Evolutionary conservation across 2,329 filamentous ascomycete genomes (phyloP), one percentile per base, ranked within the genome.

Genomic region (Colletotrichum lini): DNA sequence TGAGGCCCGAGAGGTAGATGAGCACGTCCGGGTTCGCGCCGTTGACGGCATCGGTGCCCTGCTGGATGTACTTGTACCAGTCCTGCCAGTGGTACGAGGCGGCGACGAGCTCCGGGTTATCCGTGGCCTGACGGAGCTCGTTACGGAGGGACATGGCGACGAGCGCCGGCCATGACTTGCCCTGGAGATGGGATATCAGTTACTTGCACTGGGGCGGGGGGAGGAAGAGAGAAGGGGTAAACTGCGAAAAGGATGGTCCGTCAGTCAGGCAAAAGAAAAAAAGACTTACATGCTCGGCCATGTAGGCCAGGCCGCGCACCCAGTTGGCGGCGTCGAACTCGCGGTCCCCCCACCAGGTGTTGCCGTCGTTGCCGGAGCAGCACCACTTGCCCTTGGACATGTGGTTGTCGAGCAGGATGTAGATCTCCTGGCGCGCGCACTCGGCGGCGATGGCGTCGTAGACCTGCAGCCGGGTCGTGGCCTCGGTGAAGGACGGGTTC

Each of bases 381-480:
- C 89, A 91, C 89, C 89, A 91, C 65, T 82, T 82, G 2, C 83
- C 89, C 57, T 82, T 84, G 12, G 87, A 90, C 72, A 91, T 86
- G 77, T 91, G 89, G 76, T 91, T 91, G 77, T 91, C 89, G 0
- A 91, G 81, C 72, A 90, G 87, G 6, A 91, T 81, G 73, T 89
- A 88, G 64, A 91, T 85, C 18, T 88, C 76, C 74, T 90, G 88
- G 30, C 82, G 84, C 0, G 84, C 81, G 42, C 87, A 85, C 75
- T 91, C 90, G 0, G 84, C 86, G 1, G 89, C 90, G 4, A 92
- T 86, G 3, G 89, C 89, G 75, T 92, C 90, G 76, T 88, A 58
- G 76, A 92, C 71, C 71, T 73, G 8, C 9, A 90, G 77, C 62
- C 89, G 82, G 0, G 87, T 91, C 0, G 88, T 91, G 12, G 81